These are phyloP conservation scores for Exophiala mesophila DNA, from an alignment of 2,329 filamentous ascomycete genomes.

Conservation along the genomic window DNA sequence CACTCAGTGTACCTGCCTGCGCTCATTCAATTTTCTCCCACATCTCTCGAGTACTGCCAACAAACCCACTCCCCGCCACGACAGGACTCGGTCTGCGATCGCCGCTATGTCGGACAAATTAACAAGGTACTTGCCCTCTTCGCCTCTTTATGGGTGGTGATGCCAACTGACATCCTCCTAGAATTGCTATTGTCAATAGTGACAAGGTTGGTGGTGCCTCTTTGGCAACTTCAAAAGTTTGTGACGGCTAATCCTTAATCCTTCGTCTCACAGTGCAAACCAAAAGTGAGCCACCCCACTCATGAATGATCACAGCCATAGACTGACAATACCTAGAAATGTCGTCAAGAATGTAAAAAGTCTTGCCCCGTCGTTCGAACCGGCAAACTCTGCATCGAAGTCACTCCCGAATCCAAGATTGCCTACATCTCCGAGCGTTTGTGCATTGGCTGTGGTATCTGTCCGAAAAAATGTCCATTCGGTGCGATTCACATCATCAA, in stretches of 20 bases:
- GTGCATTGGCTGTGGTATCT: slow-evolving; percentile 98
- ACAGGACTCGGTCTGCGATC: neutral
- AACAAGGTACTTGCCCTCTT: slow-evolving; percentile 66
- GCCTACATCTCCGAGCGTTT: slow-evolving; percentile 96
- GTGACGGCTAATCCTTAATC: slow-evolving; percentile 37
- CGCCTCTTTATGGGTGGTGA: neutral
- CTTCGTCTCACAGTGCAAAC: slow-evolving; percentile 64
- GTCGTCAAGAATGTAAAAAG: slow-evolving; percentile 98
- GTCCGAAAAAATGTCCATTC: slow-evolving; percentile 98
- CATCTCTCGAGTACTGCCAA: too few species aligned
- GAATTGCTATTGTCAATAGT: slow-evolving; percentile 97
- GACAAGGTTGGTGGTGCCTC: slow-evolving; percentile 63
- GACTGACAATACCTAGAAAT: slow-evolving; percentile 64
- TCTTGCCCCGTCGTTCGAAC: slow-evolving; percentile 95
- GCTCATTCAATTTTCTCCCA: too few species aligned
- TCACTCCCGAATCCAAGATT: slow-evolving; percentile 79
- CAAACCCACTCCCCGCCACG: too few species aligned
- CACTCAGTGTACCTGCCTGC: too few species aligned
- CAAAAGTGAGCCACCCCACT: slow-evolving; percentile 65
- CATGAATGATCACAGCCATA: neutral
- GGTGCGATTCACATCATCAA: slow-evolving; percentile 99
- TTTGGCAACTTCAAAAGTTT: neutral
- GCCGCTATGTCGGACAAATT: slow-evolving; percentile 82
- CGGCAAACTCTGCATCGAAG: slow-evolving; percentile 96
- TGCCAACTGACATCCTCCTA: slow-evolving; percentile 35